phyloP scores from a whole-genome alignment of 768 basidiomycete species.

The Porpolomopsis calyptriformis region DNA sequence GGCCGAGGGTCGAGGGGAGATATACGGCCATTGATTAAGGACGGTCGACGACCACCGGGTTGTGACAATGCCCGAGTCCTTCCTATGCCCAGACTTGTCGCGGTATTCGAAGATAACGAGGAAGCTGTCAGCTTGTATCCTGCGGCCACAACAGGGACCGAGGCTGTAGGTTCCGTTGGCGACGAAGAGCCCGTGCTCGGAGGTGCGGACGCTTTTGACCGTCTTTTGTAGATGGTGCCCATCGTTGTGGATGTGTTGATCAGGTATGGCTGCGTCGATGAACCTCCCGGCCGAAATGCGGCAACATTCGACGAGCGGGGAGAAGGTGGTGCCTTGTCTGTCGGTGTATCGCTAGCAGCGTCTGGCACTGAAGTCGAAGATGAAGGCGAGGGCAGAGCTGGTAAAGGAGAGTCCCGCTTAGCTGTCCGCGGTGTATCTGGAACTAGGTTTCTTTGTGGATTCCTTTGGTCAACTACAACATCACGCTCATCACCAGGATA shows the following conservation, averaged over 20 bases:
- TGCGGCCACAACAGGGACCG: constrained; percentile 28
- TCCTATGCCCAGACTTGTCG: constrained; percentile 24
- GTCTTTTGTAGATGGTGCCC: constrained; percentile 61
- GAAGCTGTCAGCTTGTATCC: constrained; percentile 25
- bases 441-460: constrained; percentile 21
- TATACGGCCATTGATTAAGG: constrained; percentile 39
- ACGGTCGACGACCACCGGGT: constrained; percentile 62
- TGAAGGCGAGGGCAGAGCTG: constrained; percentile 48
- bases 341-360: constrained; percentile 23
- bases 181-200: constrained; percentile 44
- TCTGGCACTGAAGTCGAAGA: constrained; percentile 19
- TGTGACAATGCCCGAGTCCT: constrained; percentile 68
- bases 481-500: constrained; percentile 22
- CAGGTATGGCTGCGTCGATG: constrained; percentile 34
- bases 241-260: constrained; percentile 51
- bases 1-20: constrained; percentile 46
- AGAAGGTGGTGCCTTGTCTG: constrained; percentile 35
- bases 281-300: constrained; percentile 46
- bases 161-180: constrained; percentile 37
- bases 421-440: constrained; percentile 33
- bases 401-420: constrained; percentile 52
- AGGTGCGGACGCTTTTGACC: constrained; percentile 54
- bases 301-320: constrained; percentile 34
- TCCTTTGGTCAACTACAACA: constrained; percentile 19
- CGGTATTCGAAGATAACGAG: constrained; percentile 33